Evolutionary conservation across 2,329 filamentous ascomycete species (phyloP).

Genomic region (Claviceps capensis): DNA sequence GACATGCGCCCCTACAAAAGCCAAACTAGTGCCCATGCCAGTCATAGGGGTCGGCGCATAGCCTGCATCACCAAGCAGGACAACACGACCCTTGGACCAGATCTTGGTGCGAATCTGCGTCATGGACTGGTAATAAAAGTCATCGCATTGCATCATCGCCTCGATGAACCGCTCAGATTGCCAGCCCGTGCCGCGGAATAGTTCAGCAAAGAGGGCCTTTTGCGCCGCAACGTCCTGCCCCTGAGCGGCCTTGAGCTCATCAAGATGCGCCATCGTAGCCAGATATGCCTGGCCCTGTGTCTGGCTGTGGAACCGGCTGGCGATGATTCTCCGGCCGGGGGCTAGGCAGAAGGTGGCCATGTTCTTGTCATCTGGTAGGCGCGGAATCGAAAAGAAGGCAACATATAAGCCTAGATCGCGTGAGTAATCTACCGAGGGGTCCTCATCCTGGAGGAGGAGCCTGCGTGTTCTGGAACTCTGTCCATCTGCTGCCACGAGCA

Average conservation of each 20-base stretch:
- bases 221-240: slow-evolving; percentile 10
- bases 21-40: slow-evolving; percentile 33
- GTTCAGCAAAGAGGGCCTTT: slow-evolving; percentile 23
- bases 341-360: slow-evolving; percentile 16
- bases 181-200: slow-evolving; percentile 33
- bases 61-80: slow-evolving; percentile 35
- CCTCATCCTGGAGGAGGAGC: slow-evolving; percentile 14
- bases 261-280: slow-evolving; percentile 12
- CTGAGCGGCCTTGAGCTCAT: slow-evolving; percentile 10
- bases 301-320: slow-evolving; percentile 13
- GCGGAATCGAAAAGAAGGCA: slow-evolving; percentile 27
- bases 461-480: slow-evolving; percentile 10
- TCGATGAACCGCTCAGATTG: slow-evolving; percentile 21
- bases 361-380: slow-evolving; percentile 10
- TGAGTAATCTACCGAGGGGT: slow-evolving; percentile 10
- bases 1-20: slow-evolving; percentile 33
- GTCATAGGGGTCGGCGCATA: slow-evolving; percentile 31
- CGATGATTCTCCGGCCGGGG: slow-evolving; percentile 21
- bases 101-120: slow-evolving; percentile 27
- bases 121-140: slow-evolving; percentile 30
- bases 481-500: slow-evolving; percentile 43
- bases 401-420: slow-evolving; percentile 14
- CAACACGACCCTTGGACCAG: slow-evolving; percentile 25
- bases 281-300: slow-evolving; percentile 11
- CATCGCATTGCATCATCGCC: slow-evolving; percentile 20